Evolutionary conservation across 2,329 filamentous ascomycete species (phyloP).

Genomic region (Aureobasidium sp.): DNA sequence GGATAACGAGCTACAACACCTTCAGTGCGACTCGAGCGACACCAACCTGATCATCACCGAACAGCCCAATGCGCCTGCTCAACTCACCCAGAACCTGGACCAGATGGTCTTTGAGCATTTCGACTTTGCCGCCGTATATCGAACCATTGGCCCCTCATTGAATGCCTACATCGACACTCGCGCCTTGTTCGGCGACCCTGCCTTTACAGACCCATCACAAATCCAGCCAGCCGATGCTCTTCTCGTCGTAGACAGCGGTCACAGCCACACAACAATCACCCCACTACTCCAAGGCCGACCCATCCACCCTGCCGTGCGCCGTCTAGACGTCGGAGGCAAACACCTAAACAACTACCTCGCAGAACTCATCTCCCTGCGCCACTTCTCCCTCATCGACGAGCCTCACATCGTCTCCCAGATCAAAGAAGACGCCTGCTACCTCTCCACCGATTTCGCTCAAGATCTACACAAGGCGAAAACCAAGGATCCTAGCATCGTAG

Average conservation of each 20-base stretch:
- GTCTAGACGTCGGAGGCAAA: conserved; percentile 88
- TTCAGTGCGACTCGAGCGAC: conserved; percentile 63
- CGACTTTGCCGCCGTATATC: conserved; percentile 79
- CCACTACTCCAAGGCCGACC: conserved; percentile 76
- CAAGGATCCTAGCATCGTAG: conserved; percentile 53
- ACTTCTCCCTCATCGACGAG: conserved; percentile 94
- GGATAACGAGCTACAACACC: conserved; percentile 66
- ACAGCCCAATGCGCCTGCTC: conserved; percentile 72
- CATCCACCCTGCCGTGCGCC: conserved; percentile 71
- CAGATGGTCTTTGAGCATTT: conserved; percentile 98
- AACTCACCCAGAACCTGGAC: conserved; percentile 82
- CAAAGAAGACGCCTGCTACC: conserved; percentile 83
- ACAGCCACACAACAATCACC: conserved; percentile 86
- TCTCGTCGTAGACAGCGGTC: conserved; percentile 85
- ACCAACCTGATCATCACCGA: conserved; percentile 83
- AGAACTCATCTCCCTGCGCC: conserved; percentile 78
- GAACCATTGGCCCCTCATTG: conserved; percentile 64
- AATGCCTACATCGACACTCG: conserved; percentile 79
- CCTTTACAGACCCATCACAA: conserved; percentile 18
- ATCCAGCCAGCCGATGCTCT: conserved; percentile 53
- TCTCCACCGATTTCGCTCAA: conserved; percentile 65
- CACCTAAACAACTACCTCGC: conserved; percentile 89
- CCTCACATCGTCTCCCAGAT: conserved; percentile 91
- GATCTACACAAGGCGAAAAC: conserved; percentile 77
- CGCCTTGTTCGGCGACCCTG: conserved; percentile 54